Evolutionary conservation across 1,139 yeast species (phyloP).

Genomic region (Geotrichum phurueaensis): DNA sequence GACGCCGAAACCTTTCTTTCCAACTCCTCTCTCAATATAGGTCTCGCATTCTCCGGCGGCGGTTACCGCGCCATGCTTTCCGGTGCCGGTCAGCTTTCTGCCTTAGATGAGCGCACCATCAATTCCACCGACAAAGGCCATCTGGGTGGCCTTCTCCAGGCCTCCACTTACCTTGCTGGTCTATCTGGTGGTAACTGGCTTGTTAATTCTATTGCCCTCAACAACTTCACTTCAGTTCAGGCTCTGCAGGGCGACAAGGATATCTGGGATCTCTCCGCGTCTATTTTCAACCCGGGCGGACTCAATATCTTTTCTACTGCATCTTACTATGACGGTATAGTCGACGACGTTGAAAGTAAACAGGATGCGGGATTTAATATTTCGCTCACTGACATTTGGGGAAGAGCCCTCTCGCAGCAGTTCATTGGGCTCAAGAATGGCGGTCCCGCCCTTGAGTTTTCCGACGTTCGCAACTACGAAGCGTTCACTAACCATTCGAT

Average conservation of each 20-base stretch:
- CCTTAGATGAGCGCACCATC: slow-evolving; percentile 66
- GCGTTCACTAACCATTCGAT: slow-evolving; percentile 56
- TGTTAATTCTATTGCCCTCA: slow-evolving; percentile 72
- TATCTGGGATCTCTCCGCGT: slow-evolving; percentile 63
- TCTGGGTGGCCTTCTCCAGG: slow-evolving; percentile 75
- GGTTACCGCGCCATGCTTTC: slow-evolving; percentile 85
- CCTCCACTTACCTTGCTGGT: slow-evolving; percentile 76
- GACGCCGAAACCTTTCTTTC: slow-evolving; percentile 50
- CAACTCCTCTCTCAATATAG: slow-evolving; percentile 48
- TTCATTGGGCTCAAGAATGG: slow-evolving; percentile 54
- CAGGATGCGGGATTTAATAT: slow-evolving; percentile 69
- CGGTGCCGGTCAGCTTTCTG: slow-evolving; percentile 86
- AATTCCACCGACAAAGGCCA: slow-evolving; percentile 53
- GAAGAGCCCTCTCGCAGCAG: slow-evolving; percentile 75
- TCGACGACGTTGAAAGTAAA: slow-evolving; percentile 53
- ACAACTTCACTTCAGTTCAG: slow-evolving; percentile 74
- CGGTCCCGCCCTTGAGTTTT: slow-evolving; percentile 64
- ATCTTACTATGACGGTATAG: slow-evolving; percentile 50
- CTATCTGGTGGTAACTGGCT: slow-evolving; percentile 90
- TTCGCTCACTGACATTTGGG: slow-evolving; percentile 89
- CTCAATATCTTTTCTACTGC: slow-evolving; percentile 51
- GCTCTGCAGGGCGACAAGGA: slow-evolving; percentile 55
- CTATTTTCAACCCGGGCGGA: slow-evolving; percentile 67
- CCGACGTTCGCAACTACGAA: slow-evolving; percentile 51
- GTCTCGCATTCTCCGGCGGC: slow-evolving; percentile 82